Percentiles rank a stretch among this genome's conserved stretches.
Evolutionary conservation across 352 stramenopile genomes (phyloP).

Genomic region (Pythium volutum): DNA sequence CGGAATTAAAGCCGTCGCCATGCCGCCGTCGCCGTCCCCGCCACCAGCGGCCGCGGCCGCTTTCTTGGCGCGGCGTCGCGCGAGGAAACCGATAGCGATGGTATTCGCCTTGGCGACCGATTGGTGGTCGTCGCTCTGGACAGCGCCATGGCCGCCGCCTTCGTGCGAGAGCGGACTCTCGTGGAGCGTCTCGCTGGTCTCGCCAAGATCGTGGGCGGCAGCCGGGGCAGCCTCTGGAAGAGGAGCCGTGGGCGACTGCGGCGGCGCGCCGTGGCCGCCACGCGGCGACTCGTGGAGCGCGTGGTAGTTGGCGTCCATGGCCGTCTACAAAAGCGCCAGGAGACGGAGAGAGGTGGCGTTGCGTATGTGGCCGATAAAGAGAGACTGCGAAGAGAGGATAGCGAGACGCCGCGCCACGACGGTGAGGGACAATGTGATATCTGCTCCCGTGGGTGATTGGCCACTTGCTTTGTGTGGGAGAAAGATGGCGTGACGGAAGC

Average conservation of each 20-base stretch:
- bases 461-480: not conserved
- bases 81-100: slow-evolving; percentile 9
- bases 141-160: not conserved
- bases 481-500: not conserved
- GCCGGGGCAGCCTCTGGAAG: not conserved
- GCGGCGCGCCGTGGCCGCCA: not conserved
- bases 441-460: not conserved
- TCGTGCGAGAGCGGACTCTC: slow-evolving; percentile 18
- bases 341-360: not conserved
- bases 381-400: not conserved
- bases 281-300: slow-evolving; percentile 23
- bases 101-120: slow-evolving; percentile 1
- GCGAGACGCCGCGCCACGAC: not conserved
- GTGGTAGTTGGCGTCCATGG: slow-evolving; percentile 21
- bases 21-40: not conserved
- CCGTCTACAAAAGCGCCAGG: not conserved
- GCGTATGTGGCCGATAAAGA: not conserved
- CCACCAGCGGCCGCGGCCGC: slow-evolving; percentile 1
- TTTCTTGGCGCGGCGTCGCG: slow-evolving; percentile 17
- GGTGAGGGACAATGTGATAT: not conserved
- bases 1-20: not conserved
- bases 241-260: not conserved
- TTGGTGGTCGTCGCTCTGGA: not conserved
- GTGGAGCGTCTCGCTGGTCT: slow-evolving; percentile 26
- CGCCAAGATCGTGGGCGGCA: slow-evolving; percentile 3